phyloP scores from a whole-genome alignment of 441 rosid genomes.

The Mallotus repandus region DNA sequence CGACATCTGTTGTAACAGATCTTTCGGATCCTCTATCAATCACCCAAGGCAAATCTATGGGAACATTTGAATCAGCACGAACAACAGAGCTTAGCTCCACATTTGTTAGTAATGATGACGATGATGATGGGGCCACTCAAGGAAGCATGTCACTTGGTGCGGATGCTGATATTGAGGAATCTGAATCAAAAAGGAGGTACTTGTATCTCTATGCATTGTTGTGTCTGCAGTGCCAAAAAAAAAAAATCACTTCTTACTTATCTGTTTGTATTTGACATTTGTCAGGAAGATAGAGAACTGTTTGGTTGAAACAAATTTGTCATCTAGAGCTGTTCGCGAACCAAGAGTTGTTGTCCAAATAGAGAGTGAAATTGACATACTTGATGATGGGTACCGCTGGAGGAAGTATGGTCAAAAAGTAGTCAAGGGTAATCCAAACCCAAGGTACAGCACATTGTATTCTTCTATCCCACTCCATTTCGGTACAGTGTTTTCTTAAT shows the following conservation, averaged over 20 bases:
- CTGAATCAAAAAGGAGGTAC: slow-evolving; percentile 63
- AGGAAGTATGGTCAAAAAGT: slow-evolving; percentile 76
- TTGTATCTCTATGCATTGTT: slow-evolving; percentile 11
- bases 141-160: slow-evolving; percentile 40
- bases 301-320: slow-evolving; percentile 42
- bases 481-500: neutral
- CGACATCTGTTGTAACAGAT: slow-evolving; percentile 51
- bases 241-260: neutral
- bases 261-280: neutral
- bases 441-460: slow-evolving; percentile 44
- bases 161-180: slow-evolving; percentile 48
- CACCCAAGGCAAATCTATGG: slow-evolving; percentile 35
- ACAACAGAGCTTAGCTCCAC: slow-evolving; percentile 56
- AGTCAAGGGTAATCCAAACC: slow-evolving; percentile 75
- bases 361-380: slow-evolving; percentile 67
- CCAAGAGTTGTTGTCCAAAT: slow-evolving; percentile 68
- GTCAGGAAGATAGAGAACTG: slow-evolving; percentile 55
- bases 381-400: slow-evolving; percentile 80
- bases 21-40: slow-evolving; percentile 46
- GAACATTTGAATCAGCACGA: slow-evolving; percentile 40
- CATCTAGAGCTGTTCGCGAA: slow-evolving; percentile 60
- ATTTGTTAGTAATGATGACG: slow-evolving; percentile 51
- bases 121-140: slow-evolving; percentile 51
- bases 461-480: neutral
- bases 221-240: neutral